Base-by-base conservation (phyloP, 495 filamentous ascomycete species). In the Aspergillus bridgeri region DNA sequence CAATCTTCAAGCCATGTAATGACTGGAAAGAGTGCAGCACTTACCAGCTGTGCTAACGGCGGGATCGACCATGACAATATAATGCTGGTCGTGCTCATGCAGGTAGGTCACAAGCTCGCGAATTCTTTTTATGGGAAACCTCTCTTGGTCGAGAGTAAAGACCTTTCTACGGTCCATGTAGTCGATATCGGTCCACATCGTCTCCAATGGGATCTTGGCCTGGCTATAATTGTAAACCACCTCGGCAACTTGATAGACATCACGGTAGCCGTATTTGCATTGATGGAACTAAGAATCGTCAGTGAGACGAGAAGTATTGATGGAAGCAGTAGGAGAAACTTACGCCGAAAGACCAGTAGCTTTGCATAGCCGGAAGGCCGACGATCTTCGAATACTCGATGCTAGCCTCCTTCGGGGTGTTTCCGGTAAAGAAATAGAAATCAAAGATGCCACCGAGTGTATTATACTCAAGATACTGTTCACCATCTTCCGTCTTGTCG, bases 181-280 rank as follows among this genome's bases (percentile, higher is more conserved):
- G 64, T 91, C 78, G 50, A 93, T 93, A 64, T 93, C 89, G 4
- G 87, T 93, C 90, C 91, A 95, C 85, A 92, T 90, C 0, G 88
- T 91, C 69, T 96, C 90, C 7, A 96, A 74, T 0, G 91, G 91
- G 59, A 95, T 95, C 7, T 71, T 71, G 11, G 90, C 89, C 27
- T 75, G 66, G 56, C 82, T 87, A 73, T 95, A 94, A 68, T 94
- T 95, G 49, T 84, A 81, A 21, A 94, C 83, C 1, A 86, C 89
- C 62, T 90, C 90, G 22, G 89, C 89, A 25, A 94, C 83, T 38
- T 89, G 85, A 58, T 82, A 92, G 50, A 85, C 81, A 73, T 93
- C 89, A 27, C 75, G 79, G 65, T 91, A 92, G 25, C 90, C 90
- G 60, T 92, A 94, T 59, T 87, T 78, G 71, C 91, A 95, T 58